These are phyloP conservation scores for Ascochyta pisi DNA, from an alignment of 2,329 filamentous ascomycete species.

Conservation along the genomic window DNA sequence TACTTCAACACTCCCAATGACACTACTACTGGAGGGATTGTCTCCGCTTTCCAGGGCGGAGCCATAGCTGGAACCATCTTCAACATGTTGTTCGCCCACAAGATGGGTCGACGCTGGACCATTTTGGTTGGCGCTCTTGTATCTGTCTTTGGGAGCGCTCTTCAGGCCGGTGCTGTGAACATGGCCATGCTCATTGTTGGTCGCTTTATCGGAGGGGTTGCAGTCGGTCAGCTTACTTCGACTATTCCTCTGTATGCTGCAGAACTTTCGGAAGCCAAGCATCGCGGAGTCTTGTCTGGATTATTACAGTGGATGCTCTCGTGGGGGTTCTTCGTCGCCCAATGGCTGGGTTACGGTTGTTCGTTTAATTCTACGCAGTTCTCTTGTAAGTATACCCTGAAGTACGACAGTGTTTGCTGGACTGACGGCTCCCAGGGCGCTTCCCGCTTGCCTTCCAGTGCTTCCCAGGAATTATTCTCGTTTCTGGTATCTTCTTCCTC, in stretches of 20 bases:
- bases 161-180: conserved; percentile 48
- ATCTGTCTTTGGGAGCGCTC: conserved; percentile 41
- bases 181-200: conserved; percentile 58
- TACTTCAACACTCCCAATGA: conserved; percentile 39
- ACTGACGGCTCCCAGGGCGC: conserved; percentile 30
- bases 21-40: conserved; percentile 41
- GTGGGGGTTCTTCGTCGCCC: conserved; percentile 49
- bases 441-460: conserved; percentile 54
- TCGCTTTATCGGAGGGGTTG: conserved; percentile 58
- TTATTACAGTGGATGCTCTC: conserved; percentile 59
- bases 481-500: conserved; percentile 57
- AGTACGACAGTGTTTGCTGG: not conserved
- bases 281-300: conserved; percentile 62
- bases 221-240: conserved; percentile 49
- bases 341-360: conserved; percentile 50
- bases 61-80: conserved; percentile 27
- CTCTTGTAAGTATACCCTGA: conserved; percentile 22
- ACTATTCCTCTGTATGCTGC: conserved; percentile 30
- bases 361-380: conserved; percentile 34
- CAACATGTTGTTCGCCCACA: conserved; percentile 26
- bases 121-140: conserved; percentile 47
- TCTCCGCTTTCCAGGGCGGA: conserved; percentile 49
- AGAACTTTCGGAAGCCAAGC: conserved; percentile 44
- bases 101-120: conserved; percentile 28
- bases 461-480: conserved; percentile 52